phyloP scores from a whole-genome alignment of 169 alveolate genomes.

The Plasmodium adleri region DNA sequence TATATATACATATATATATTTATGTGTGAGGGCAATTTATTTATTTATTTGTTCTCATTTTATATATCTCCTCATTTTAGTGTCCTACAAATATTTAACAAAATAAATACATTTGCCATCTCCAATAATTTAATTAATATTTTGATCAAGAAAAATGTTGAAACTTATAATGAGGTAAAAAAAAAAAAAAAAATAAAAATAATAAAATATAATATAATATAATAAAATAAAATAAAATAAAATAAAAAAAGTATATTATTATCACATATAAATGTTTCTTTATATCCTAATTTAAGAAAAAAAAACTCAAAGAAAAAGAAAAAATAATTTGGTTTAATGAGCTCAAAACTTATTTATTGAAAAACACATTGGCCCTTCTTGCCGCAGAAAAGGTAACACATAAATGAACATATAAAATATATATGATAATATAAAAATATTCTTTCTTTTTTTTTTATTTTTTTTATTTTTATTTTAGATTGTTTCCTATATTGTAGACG shows the following conservation, averaged over 20 bases:
- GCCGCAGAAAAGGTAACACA: conserved; percentile 43
- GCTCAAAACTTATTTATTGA: conserved; percentile 12
- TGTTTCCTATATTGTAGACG: conserved; percentile 36
- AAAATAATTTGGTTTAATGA: conserved; percentile 18
- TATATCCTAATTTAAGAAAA: conserved; percentile 2
- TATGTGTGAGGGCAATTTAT: no score
- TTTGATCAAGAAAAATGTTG: conserved; percentile 8
- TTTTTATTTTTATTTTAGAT: neutral
- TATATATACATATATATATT: no score
- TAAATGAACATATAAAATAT: neutral
- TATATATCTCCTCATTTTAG: neutral
- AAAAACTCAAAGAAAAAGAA: neutral
- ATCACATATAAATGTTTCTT: neutral
- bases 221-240: no score
- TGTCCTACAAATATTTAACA: conserved; percentile 22
- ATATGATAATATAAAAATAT: neutral
- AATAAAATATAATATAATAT: no score
- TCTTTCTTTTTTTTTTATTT: neutral
- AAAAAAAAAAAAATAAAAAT: neutral
- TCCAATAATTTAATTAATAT: conserved; percentile 15
- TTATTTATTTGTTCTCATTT: no score
- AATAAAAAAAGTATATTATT: neutral
- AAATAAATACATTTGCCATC: conserved; percentile 25
- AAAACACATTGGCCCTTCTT: conserved; percentile 29
- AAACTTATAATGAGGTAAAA: conserved; percentile 13